phyloP scores from a whole-genome alignment of 768 basidiomycete genomes.

The Boletellus ananiceps region DNA sequence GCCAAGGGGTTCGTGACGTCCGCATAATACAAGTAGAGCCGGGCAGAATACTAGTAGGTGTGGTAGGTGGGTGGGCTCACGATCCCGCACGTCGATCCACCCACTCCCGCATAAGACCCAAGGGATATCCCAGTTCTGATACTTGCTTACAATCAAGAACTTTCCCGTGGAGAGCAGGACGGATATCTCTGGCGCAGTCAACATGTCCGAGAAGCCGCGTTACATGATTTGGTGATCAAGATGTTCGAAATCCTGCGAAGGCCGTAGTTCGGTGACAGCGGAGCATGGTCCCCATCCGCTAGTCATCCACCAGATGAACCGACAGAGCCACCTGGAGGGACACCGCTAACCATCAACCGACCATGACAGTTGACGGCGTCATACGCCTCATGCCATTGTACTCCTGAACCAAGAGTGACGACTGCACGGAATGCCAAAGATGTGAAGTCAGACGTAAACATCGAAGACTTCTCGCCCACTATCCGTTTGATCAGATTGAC shows the following conservation, averaged over 20 bases:
- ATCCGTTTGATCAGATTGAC: not conserved
- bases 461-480: not conserved
- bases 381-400: conserved; percentile 46
- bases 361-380: conserved; percentile 32
- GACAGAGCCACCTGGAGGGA: conserved; percentile 34
- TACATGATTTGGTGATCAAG: not conserved
- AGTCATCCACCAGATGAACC: too few species aligned
- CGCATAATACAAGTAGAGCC: conserved; percentile 4
- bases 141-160: conserved; percentile 36
- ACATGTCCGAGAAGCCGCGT: conserved; percentile 30
- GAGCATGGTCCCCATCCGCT: conserved; percentile 45
- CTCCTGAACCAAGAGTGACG: too few species aligned
- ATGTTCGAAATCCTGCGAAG: conserved; percentile 30
- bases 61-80: conserved; percentile 43
- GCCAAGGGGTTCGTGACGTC: conserved; percentile 24
- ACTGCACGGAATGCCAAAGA: conserved; percentile 4
- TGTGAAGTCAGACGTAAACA: too few species aligned
- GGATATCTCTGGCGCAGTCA: conserved; percentile 41
- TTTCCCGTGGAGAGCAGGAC: conserved; percentile 41
- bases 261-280: conserved; percentile 37
- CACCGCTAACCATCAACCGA: conserved; percentile 41
- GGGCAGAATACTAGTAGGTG: conserved; percentile 40
- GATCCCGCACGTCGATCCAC: conserved; percentile 44
- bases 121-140: conserved; percentile 44
- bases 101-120: conserved; percentile 53